Base-by-base conservation (phyloP, 768 basidiomycete genomes). In the Podaxis sp. region DNA sequence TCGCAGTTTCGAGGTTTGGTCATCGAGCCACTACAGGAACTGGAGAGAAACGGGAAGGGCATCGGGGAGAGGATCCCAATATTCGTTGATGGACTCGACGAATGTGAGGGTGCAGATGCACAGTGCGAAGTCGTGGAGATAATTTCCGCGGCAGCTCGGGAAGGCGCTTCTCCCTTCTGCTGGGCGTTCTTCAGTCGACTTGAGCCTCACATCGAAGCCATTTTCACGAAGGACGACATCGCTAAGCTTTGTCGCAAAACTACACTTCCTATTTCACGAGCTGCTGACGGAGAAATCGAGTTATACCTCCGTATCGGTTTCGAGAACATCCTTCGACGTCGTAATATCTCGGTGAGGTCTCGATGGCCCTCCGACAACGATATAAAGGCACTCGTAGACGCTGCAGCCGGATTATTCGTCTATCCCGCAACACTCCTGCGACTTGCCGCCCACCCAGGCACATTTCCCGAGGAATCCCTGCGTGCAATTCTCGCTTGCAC, bases 401-500 rank as follows among this genome's bases (percentile, higher is more conserved):
- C 67, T 52, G 65, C 73, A 0, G 62, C 63, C 0, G 68, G 72
- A 0, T 59, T 72, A 12, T 74, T 74, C 51, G 69, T 74, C 11
- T 73, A 72, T 56, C 69, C 71, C 0, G 38, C 68, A 11, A 71
- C 73, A 0, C 69, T 70, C 3, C 53, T 70, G 44, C 69, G 69
- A 52, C 71, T 72, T 52, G 65, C 71, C 15, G 70, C 63, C 17
- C 67, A 66, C 22, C 57, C 67, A 28, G 59, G 58, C 13, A 57
- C 52, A 8, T 64, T 65, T 36, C n/a, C 39, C 9, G 53, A 54
- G 17, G 36, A 54, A 22, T 38, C 36, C 3, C 17, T 54, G 17
- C 33, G 33, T 54, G 33, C 17, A 19, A 54, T 54, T 15, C 30
- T 54, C 33, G 19, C 4, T 53, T 12, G 9, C 15, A 53, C 3